Evolutionary conservation across 257 asterid species (phyloP), one percentile per base, ranked within the genome.

Genomic region (Avicennia marina): DNA sequence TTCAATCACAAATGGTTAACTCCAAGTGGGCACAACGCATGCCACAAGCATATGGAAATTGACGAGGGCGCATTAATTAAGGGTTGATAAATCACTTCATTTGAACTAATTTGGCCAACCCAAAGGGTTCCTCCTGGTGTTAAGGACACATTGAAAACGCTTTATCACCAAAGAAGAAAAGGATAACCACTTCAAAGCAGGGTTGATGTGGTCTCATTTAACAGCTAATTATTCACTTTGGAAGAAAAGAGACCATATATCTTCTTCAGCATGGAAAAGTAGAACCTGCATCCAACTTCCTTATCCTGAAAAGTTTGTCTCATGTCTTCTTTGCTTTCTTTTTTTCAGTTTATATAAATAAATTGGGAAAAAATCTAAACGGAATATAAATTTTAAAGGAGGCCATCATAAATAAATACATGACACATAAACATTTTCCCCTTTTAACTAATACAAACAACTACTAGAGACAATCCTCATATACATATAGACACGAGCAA

Each of bases 51-150:
- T 33, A 38, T 63, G 32, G 66, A 70, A 63, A 70, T 52, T 70
- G 75, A 63, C 71, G 43, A 16, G 62, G 56, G 56, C 61, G 9
- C 9, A 0, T 2, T 31, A 6, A 12, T 58, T 65, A 27, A 57
- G 58, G 40, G 36, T 52, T 58, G 53, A 52, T 58, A 53, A 64
- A 54, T 60, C 45, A 25, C 25, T 36, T 46, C 52, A 44, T 31
- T 57, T 43, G 62, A 1, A 54, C 67, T 44, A 44, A 64, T 70
- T 52, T 52, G 75, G 66, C 25, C 64, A 57, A 59, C 50, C 58
- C 18, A 45, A 52, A 71, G 68, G 22, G 56, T 53, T 47, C 38
- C 65, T 65, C 65, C 65, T 59, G 31, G 29, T 53, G 76, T 65
- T 55, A 41, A 34, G 49, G 55, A 15, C 55, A 51, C 62, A 36